Evolutionary conservation across 2,329 filamentous ascomycete species (phyloP), one percentile per base, ranked within the genome.

Genomic region (Sordariomycetes sp.): DNA sequence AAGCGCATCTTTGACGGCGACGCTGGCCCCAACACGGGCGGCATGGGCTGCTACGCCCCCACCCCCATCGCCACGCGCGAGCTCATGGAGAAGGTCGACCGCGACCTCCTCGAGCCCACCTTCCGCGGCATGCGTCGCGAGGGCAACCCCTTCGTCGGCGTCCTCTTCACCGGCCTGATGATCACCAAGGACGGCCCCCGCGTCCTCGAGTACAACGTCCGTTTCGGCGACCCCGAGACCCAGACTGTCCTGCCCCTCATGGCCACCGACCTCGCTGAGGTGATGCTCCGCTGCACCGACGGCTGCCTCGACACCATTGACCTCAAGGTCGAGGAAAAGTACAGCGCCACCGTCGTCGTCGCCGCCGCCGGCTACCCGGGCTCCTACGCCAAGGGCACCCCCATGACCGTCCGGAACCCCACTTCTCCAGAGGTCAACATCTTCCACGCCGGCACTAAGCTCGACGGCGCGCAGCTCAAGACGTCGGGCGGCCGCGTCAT

Each of bases 31-130:
- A 97, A 97, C 73, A 97, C 94, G 2, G 94, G 92, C 59, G 94
- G 94, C 48, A 97, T 97, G 94, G 94, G 94, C 55, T 96, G 90
- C 68, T 97, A 97, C 70, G 90, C 91, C 17, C 89, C 89, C n/a
- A 95, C 91, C 1, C 87, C 82, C 61, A 85, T 91, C 64, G 85
- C 86, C 34, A 87, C 86, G 0, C 80, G 84, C 55, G 82, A 86
- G 60, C 76, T 95, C n/a, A 79, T 94, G 20, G 85, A 85, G 20
- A 78, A 84, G 60, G 84, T 99, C 60, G 86, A 96, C 67, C 77
- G 78, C 58, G 87, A 87, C 36, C 86, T 96, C 57, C 80, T 97
- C n/a, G 83, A 90, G 68, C 91, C 92, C 7, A 96, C 91, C 2
- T 82, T 97, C 60, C 81, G 89, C 59, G 91, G 90, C 59, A 92